Evolutionary conservation across 805 yeast species (phyloP), one percentile per base, ranked within the genome.

Genomic region (Wickerhamomyces sydowiorum): DNA sequence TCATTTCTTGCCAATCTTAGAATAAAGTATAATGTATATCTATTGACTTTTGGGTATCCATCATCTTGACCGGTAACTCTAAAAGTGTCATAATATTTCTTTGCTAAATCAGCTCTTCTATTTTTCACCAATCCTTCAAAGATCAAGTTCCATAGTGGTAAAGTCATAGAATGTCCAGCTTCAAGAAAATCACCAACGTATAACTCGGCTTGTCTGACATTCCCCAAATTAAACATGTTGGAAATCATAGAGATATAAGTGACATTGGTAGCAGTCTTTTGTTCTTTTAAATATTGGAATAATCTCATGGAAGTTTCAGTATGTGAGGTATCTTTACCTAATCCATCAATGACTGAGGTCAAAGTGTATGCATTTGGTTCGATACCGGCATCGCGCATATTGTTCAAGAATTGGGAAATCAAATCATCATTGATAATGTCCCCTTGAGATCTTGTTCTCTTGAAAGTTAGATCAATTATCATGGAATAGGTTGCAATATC

Each of bases 401-500:
- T 67, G 1, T 55, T 44, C 31, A 80, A 59, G 44, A 76, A 57
- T 7, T 56, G 56, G 10, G 62, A 66, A 20, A 73, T 60, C 4
- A 62, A 48, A n/a, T 62, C 57, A 10, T 59, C 56, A 28, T 67
- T 60, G 8, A 78, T 70, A 2, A 61, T 52, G 44, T 62, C 57
- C 9, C 77, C 78, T 28, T 71, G 65, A n/a, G 62, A 63, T 31
- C 61, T 61, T 27, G 69, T 64, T 28, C 62, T 43, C 54, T 76
- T 77, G 62, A 81, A 67, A 48, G 72, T 66, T 40, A 71, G 60
- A 51, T 81, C 80, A 40, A 82, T 67, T 20, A 81, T 61, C 28
- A 75, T 71, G 4, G 89, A 73, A 60, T 76, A 76, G 2, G 90
- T 81, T 15, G 78, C 78, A 36, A 78, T 67, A 55, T 80, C 86